Percentiles rank a stretch among this genome's conserved stretches.
Conservation (phyloP, 2,329 filamentous ascomycete species). For the Stagonosporopsis rhizophila region DNA sequence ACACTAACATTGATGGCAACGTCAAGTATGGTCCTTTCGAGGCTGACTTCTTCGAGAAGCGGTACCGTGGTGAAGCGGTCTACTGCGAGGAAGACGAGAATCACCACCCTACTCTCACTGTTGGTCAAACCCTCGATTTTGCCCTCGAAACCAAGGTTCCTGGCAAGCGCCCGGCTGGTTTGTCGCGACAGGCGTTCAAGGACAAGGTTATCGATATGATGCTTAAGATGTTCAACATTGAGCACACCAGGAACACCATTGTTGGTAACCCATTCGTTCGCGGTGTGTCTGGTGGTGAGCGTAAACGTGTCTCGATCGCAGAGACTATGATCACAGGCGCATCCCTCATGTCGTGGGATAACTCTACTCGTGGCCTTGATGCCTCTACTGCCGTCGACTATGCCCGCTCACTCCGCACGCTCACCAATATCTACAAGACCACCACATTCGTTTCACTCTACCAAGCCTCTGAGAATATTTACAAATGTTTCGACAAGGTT, state of each 20-base stretch:
- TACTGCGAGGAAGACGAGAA: conserved; percentile 90
- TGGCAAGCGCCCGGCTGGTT: conserved; percentile 76
- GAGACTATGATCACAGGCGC: conserved; percentile 80
- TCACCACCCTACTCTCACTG: conserved; percentile 84
- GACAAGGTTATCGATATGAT: conserved; percentile 75
- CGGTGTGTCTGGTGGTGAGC: conserved; percentile 80
- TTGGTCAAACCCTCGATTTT: conserved; percentile 85
- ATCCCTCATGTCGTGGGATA: conserved; percentile 71
- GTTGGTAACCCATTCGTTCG: conserved; percentile 81
- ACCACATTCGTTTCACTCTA: conserved; percentile 88
- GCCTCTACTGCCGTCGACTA: conserved; percentile 59
- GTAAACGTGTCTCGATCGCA: conserved; percentile 81
- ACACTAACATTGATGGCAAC: conserved; percentile 70
- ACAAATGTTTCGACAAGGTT: conserved; percentile 81
- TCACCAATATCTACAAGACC: conserved; percentile 84
- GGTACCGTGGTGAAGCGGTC: conserved; percentile 80
- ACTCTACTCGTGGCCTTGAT: conserved; percentile 57
- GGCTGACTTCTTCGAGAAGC: conserved; percentile 70
- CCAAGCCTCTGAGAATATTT: conserved; percentile 84
- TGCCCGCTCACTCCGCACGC: conserved; percentile 56
- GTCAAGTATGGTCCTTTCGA: conserved; percentile 79
- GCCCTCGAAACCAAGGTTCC: conserved; percentile 86
- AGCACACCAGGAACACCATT: conserved; percentile 83
- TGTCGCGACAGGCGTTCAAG: conserved; percentile 78
- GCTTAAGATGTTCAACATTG: conserved; percentile 92